Percentiles rank a stretch among this genome's conserved stretches.
Conservation (phyloP, 495 filamentous ascomycete species). For the Talaromyces ruber region DNA sequence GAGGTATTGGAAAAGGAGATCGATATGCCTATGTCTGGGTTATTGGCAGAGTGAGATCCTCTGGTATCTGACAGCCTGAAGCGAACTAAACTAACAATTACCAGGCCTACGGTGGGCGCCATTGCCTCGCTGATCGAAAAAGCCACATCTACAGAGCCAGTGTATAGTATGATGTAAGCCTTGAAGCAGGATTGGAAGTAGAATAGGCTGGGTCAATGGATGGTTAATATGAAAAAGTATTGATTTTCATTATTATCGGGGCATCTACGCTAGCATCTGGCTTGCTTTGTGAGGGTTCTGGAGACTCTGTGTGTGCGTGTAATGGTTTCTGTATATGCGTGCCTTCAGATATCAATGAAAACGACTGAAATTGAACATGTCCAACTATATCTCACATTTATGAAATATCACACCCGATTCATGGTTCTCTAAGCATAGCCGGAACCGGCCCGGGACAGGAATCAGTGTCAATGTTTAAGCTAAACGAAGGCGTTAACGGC, state of each 20-base stretch:
- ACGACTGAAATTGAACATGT: neutral
- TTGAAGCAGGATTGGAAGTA: slow-evolving; percentile 32
- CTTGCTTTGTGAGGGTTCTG: neutral
- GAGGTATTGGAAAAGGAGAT: neutral
- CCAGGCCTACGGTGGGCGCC: slow-evolving; percentile 22
- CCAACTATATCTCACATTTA: neutral
- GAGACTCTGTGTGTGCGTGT: neutral
- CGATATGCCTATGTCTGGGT: slow-evolving; percentile 5
- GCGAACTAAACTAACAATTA: neutral
- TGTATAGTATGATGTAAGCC: slow-evolving; percentile 13
- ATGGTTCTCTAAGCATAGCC: neutral
- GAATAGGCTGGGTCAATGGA: slow-evolving; percentile 24
- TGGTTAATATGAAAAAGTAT: slow-evolving; percentile 15
- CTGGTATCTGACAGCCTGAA: neutral
- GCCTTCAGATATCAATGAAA: neutral
- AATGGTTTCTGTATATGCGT: neutral
- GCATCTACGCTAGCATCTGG: slow-evolving; percentile 17
- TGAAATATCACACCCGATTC: neutral
- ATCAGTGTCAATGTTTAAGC: neutral
- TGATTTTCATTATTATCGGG: slow-evolving; percentile 23
- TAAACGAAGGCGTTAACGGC: neutral
- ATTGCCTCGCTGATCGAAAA: slow-evolving; percentile 21
- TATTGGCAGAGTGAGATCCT: slow-evolving; percentile 6
- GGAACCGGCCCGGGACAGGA: neutral
- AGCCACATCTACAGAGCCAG: neutral